phyloP scores from a whole-genome alignment of 495 filamentous ascomycete species.

The Penicillium odoratum region DNA sequence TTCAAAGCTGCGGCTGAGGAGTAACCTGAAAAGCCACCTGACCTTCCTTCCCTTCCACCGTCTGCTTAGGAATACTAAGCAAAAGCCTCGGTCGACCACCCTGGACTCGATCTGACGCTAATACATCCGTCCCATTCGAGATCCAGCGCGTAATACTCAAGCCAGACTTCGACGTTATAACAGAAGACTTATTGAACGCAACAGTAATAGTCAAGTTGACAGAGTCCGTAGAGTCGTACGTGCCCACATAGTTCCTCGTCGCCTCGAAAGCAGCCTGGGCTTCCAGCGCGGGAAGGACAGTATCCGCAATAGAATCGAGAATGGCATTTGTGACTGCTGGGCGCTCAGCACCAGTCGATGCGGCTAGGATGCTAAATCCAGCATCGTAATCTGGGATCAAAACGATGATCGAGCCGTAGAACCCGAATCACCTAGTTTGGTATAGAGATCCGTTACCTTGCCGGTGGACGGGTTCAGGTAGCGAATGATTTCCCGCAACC shows the following conservation, averaged over 20 bases:
- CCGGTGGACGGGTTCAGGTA: constrained; percentile 28
- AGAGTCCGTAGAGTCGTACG: constrained; percentile 30
- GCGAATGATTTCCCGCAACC: constrained; percentile 44
- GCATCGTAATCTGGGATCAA: constrained; percentile 42
- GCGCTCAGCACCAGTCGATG: constrained; percentile 19
- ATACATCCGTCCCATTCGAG: constrained; percentile 45
- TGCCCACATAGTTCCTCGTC: constrained; percentile 29
- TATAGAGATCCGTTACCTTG: constrained; percentile 42
- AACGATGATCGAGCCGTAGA: constrained; percentile 31
- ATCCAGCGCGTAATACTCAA: constrained; percentile 48
- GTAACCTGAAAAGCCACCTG: constrained; percentile 2
- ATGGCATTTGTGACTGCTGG: constrained; percentile 2
- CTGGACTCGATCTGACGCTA: background rate
- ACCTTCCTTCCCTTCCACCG: background rate
- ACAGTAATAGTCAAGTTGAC: constrained; percentile 40
- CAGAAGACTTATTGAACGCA: constrained; percentile 28
- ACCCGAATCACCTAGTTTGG: constrained; percentile 46
- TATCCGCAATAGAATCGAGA: constrained; percentile 28
- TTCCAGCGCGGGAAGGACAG: constrained; percentile 33
- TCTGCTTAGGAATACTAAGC: constrained; percentile 2
- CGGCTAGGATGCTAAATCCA: constrained; percentile 40
- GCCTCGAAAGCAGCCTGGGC: constrained; percentile 34
- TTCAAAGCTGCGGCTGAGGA: background rate
- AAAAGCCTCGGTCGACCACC: background rate
- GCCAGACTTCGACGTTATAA: constrained; percentile 33